Conservation (phyloP, 495 filamentous ascomycete species). For the Entonaema liquescens region DNA sequence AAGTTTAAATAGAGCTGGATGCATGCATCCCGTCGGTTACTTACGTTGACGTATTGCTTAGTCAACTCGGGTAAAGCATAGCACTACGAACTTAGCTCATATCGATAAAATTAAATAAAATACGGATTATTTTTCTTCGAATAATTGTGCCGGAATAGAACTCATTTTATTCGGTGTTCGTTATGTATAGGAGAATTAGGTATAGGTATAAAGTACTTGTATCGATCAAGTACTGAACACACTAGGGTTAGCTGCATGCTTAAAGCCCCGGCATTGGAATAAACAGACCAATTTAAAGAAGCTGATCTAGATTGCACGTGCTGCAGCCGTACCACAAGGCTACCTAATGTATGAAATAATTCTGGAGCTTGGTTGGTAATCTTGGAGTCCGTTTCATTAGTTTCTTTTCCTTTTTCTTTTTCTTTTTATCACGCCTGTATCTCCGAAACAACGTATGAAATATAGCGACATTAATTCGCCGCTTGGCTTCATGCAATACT, state of each 20-base stretch:
- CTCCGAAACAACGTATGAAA: constrained; percentile 15
- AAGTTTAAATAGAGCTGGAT: not conserved
- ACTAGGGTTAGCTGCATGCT: not conserved
- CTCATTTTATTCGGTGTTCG: not conserved
- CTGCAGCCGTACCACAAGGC: not conserved
- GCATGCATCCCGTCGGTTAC: not conserved
- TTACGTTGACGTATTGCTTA: not conserved
- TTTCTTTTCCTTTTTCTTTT: too few relatives aligned
- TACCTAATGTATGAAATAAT: constrained; percentile 6
- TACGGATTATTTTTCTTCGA: not conserved
- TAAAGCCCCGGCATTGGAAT: not conserved
- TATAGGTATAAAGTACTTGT: too few relatives aligned
- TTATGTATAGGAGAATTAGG: too few relatives aligned
- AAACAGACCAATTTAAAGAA: not conserved
- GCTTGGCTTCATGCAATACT: constrained; percentile 23
- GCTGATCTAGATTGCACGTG: not conserved
- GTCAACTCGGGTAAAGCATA: not conserved
- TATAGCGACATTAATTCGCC: constrained; percentile 16
- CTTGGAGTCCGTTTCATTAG: constrained; percentile 19
- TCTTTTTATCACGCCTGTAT: constrained; percentile 14
- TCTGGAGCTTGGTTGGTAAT: constrained; percentile 13
- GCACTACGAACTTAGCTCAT: not conserved
- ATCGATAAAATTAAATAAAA: not conserved
- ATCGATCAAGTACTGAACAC: not conserved
- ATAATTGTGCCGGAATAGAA: not conserved